Conservation (phyloP, 306 rosid genomes). For the Sindora glabra region DNA sequence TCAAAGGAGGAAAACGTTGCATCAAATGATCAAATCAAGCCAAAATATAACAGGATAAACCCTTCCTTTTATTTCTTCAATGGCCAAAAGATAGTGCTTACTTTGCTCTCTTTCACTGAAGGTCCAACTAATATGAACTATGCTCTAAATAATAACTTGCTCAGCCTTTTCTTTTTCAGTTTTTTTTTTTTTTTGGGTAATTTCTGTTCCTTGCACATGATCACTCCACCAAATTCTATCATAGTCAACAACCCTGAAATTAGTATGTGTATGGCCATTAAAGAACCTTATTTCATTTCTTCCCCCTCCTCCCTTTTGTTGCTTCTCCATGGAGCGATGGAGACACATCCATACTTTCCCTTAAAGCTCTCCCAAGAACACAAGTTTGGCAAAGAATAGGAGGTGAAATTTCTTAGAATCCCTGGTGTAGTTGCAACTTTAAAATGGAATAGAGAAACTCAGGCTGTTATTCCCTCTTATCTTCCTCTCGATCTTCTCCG, state of each 20-base stretch:
- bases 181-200: too few species aligned
- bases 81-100: too few species aligned
- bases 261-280: conserved; percentile 11
- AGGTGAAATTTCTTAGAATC: neutral
- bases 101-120: too few species aligned
- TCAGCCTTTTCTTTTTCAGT: too few species aligned
- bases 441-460: neutral
- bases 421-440: neutral
- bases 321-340: neutral
- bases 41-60: too few species aligned
- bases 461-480: conserved; percentile 40
- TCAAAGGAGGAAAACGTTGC: too few species aligned
- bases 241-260: conserved; percentile 3
- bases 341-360: conserved; percentile 1
- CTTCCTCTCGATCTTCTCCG: conserved; percentile 57
- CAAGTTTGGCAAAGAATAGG: neutral
- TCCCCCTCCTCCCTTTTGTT: conserved; percentile 6
- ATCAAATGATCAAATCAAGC: too few species aligned
- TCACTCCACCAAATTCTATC: neutral
- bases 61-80: too few species aligned
- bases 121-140: too few species aligned
- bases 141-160: too few species aligned
- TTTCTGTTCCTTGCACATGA: neutral
- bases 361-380: conserved; percentile 5
- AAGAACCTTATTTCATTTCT: neutral